These are phyloP conservation scores for Spergularia marina DNA, from an alignment of 148 eudicot species.

Conservation along the genomic window DNA sequence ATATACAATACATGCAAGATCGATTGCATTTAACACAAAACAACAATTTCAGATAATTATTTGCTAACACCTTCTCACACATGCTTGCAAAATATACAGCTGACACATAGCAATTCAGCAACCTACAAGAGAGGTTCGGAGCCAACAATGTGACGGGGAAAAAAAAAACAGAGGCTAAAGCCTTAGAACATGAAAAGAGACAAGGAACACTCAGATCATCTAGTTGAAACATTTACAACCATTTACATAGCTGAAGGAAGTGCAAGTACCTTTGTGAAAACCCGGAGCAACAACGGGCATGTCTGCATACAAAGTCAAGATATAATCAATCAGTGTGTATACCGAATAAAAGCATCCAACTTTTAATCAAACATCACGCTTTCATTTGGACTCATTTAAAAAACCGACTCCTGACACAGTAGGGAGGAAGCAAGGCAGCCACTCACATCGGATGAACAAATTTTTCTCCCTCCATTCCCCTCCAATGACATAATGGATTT, in stretches of 20 bases:
- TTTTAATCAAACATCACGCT: background rate
- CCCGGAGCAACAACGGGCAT: conserved; percentile 47
- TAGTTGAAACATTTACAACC: background rate
- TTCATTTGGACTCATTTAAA: background rate
- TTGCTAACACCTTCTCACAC: background rate
- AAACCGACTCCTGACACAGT: too few species aligned
- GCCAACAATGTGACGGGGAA: background rate
- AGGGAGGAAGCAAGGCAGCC: background rate
- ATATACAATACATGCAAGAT: too few species aligned
- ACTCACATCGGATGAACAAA: background rate
- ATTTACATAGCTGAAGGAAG: background rate
- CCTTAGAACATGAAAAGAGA: background rate
- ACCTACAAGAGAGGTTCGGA: background rate
- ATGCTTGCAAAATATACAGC: too few species aligned
- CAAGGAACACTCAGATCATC: background rate
- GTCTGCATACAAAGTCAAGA: conserved; percentile 33
- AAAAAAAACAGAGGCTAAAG: too few species aligned
- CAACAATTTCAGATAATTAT: background rate
- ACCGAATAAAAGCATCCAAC: background rate
- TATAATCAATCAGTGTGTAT: background rate
- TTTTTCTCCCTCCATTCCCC: background rate
- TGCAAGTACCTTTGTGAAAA: conserved; percentile 43
- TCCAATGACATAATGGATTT: background rate
- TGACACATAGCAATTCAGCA: background rate
- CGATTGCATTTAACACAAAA: too few species aligned